Conservation (phyloP, 306 rosid species). For the Cicer yamashitae region DNA sequence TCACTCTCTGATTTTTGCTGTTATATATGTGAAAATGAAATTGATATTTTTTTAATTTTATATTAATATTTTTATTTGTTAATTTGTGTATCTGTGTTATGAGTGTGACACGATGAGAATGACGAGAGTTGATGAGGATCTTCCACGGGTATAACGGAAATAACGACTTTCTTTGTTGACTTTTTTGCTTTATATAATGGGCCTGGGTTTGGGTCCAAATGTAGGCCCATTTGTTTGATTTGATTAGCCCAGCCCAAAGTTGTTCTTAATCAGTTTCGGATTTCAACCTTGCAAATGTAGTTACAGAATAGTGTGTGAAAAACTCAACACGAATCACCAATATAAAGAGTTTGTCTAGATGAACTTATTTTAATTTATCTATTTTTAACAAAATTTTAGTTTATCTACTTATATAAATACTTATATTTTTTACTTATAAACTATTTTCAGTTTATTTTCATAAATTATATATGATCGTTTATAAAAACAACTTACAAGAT, state of each 20-base stretch:
- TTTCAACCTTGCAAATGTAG: too few relatives aligned
- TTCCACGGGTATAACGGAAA: slow-evolving; percentile 40
- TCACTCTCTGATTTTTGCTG: background rate
- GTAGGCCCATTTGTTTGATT: background rate
- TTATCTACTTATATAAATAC: too few relatives aligned
- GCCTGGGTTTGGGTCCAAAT: background rate
- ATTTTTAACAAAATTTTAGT: too few relatives aligned
- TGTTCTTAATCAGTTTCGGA: too few relatives aligned
- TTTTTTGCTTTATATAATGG: background rate
- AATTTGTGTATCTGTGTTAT: slow-evolving; percentile 16
- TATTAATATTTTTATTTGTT: background rate
- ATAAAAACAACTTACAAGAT: too few relatives aligned
- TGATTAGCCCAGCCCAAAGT: background rate
- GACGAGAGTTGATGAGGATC: slow-evolving; percentile 24
- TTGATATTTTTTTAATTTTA: slow-evolving; percentile 8
- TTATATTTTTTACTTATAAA: too few relatives aligned
- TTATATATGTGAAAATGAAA: slow-evolving; percentile 1
- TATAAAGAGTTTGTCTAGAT: too few relatives aligned
- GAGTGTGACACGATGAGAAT: slow-evolving; percentile 23
- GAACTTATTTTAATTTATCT: too few relatives aligned
- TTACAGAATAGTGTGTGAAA: too few relatives aligned
- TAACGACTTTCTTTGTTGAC: slow-evolving; percentile 38
- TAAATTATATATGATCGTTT: too few relatives aligned
- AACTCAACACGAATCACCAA: too few relatives aligned
- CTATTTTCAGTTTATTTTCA: too few relatives aligned